Conservation (phyloP, 139 green algal species). For the Chlamydomonas sphaeroides region DNA sequence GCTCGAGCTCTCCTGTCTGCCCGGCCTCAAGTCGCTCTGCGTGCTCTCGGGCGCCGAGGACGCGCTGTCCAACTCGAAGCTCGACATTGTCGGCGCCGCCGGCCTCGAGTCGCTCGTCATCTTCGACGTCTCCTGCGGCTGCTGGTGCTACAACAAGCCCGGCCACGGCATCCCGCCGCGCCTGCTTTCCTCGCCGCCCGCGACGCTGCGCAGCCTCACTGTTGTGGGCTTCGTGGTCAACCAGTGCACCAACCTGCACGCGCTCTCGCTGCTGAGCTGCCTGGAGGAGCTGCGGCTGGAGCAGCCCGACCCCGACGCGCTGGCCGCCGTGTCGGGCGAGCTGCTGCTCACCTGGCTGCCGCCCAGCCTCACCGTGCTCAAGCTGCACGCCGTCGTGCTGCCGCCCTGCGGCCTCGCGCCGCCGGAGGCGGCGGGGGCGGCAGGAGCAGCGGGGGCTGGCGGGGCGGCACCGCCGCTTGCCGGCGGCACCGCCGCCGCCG, state of each 20-base stretch:
- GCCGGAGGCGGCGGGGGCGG: not conserved
- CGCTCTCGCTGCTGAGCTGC: conserved; percentile 4
- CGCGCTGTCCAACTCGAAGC: conserved; percentile 23
- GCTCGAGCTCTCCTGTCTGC: conserved; percentile 24
- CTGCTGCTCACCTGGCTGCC: conserved; percentile 36
- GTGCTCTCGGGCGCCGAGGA: conserved; percentile 34
- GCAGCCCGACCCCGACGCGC: conserved; percentile 32
- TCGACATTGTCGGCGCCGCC: conserved; percentile 33
- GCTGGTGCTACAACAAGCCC: conserved; percentile 41
- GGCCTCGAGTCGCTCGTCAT: conserved; percentile 24
- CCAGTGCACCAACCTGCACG: conserved; percentile 38
- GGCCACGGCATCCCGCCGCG: conserved; percentile 37
- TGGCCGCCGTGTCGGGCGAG: conserved; percentile 24
- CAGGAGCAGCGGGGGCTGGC: no score
- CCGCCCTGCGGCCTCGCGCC: not conserved
- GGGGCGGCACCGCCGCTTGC: not conserved
- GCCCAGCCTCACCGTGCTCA: conserved; percentile 21
- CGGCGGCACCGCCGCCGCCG: not conserved
- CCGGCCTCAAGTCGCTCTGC: conserved; percentile 25
- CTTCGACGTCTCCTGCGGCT: conserved; percentile 37
- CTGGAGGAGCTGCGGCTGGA: conserved; percentile 42
- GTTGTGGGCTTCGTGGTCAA: conserved; percentile 37
- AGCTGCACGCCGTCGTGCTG: conserved; percentile 33
- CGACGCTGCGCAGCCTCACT: not conserved
- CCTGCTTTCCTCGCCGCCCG: conserved; percentile 14